phyloP scores from a whole-genome alignment of 2,329 filamentous ascomycete species.

The Phyllosticta paracitricarpa region DNA sequence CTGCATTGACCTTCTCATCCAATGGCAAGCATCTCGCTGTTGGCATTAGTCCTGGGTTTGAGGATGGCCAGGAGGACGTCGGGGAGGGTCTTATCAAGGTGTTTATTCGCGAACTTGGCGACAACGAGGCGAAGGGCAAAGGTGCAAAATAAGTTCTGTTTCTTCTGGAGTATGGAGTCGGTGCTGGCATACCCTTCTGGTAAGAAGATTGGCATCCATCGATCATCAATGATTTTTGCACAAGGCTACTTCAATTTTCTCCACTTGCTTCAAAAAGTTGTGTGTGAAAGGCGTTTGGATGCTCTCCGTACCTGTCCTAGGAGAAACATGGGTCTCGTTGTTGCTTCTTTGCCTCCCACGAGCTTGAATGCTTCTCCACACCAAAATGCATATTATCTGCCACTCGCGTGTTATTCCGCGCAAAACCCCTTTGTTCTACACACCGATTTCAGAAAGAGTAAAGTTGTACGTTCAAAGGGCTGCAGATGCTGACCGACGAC shows the following conservation, averaged over 20 bases:
- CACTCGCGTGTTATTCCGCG: too few relatives aligned
- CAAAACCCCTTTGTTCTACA: too few relatives aligned
- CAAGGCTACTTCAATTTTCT: not conserved
- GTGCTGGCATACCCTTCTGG: not conserved
- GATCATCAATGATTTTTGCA: not conserved
- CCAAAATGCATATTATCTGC: too few relatives aligned
- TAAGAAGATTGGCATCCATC: not conserved
- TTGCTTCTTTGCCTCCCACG: too few relatives aligned
- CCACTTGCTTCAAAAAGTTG: not conserved
- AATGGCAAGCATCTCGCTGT: slow-evolving; percentile 73
- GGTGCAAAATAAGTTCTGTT: slow-evolving; percentile 45
- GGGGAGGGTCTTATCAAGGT: slow-evolving; percentile 63
- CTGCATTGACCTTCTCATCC: slow-evolving; percentile 63
- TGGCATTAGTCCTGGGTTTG: slow-evolving; percentile 76
- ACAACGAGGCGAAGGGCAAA: slow-evolving; percentile 83
- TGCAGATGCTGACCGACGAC: too few relatives aligned
- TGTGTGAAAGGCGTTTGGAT: too few relatives aligned
- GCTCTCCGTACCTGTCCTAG: too few relatives aligned
- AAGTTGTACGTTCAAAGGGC: too few relatives aligned
- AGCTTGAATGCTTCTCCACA: too few relatives aligned
- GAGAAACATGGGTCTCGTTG: too few relatives aligned
- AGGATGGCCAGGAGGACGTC: slow-evolving; percentile 76
- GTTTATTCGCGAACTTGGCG: slow-evolving; percentile 71
- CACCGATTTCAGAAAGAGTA: too few relatives aligned
- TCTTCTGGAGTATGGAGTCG: slow-evolving; percentile 1